Evolutionary conservation across 345 rosid species (phyloP), one percentile per base, ranked within the genome.

Genomic region (Brassica nigra): DNA sequence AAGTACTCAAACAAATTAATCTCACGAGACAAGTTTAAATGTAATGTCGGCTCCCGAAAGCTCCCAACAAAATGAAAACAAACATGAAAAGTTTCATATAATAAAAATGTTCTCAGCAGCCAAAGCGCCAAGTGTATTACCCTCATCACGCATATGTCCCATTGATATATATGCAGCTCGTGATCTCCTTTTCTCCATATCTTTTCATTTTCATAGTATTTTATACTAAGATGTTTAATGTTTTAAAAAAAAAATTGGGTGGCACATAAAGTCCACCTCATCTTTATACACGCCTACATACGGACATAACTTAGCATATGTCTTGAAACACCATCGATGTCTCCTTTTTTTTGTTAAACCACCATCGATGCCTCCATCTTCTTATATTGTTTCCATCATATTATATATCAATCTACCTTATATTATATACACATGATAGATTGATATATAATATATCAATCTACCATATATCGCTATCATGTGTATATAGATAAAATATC

Each of bases 201-300:
- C 54, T 47, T 47, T 47, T 47, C 15, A 3, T 47, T 47, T 47
- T 47, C 54, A 47, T 3, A 47, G 54, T 47, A 12, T 47, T 12
- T 47, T 47, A 47, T 47, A 44, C 54, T 44, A 44, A 47, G 54
- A 5, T 18, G 12, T 10, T 42, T 42, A 42, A 42, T 42, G 47
- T 42, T 68, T 59, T 3, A 44, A 30, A 14, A 20, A 20, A 59
- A 29, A 67, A 66, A 15, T 54, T 75, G 80, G 68, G 80, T 80
- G 80, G 83, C 83, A 75, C 30, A 70, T 75, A 75, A 70, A 80
- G 73, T 80, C 83, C 76, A 80, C 79, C 76, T 75, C 83, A 80
- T 80, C 82, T 75, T 70, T 69, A 15, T 74, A 69, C 49, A 74
- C 66, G 34, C 83, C 79, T 69, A 62, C 71, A 63, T 80, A 67